Conservation (phyloP, 73 alveolate genomes). For the Paramecium octaurelia region DNA sequence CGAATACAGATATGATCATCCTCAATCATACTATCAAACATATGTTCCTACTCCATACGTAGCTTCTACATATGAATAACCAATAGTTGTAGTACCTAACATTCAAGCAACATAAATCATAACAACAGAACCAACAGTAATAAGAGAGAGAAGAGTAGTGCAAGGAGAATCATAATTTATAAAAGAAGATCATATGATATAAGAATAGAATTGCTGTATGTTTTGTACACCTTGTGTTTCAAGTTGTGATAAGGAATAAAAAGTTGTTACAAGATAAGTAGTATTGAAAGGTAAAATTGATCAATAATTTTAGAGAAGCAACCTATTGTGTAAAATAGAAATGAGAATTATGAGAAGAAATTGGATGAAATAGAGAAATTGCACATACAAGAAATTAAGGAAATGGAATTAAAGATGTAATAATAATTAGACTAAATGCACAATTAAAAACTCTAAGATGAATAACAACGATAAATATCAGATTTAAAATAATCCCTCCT, state of each 20-base stretch:
- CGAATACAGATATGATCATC: background rate
- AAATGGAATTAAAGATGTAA: background rate
- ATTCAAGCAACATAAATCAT: background rate
- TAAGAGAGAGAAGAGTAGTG: conserved; percentile 7
- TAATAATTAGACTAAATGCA: background rate
- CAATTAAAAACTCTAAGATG: background rate
- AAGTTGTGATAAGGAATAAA: conserved; percentile 1
- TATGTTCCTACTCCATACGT: background rate
- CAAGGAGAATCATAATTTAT: background rate
- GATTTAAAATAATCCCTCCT: background rate
- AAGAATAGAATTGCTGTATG: background rate
- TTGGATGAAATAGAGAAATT: conserved; percentile 26
- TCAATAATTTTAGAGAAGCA: background rate
- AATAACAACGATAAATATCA: background rate
- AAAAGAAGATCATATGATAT: background rate
- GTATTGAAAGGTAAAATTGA: background rate
- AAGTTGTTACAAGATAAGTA: conserved; percentile 25
- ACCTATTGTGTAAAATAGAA: background rate
- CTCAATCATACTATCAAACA: conserved; percentile 26
- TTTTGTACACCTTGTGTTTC: background rate
- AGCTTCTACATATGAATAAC: background rate
- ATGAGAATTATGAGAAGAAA: background rate
- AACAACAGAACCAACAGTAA: background rate
- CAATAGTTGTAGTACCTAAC: background rate
- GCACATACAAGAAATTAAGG: background rate